Evolutionary conservation across 306 rosid species (phyloP).

Genomic region (Parietaria judaica): DNA sequence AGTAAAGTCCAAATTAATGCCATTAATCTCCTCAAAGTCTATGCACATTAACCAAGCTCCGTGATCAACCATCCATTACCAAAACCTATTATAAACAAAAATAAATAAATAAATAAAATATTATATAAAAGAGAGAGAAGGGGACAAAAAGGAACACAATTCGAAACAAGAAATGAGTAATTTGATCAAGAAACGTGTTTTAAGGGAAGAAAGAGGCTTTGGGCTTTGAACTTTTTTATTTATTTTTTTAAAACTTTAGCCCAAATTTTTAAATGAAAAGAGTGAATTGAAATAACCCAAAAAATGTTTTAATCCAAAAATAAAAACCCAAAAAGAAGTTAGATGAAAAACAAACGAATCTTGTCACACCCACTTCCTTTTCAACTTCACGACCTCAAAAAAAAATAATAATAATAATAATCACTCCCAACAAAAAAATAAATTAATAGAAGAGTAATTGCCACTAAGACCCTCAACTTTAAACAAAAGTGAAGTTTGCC

Average conservation of each 20-base stretch:
- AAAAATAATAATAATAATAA: too few relatives aligned
- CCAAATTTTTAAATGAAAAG: slow-evolving; percentile 30
- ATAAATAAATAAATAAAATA: slow-evolving; percentile 6
- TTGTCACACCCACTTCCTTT: slow-evolving; percentile 24
- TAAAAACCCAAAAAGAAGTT: not conserved
- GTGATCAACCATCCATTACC: not conserved
- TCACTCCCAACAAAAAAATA: slow-evolving; percentile 8
- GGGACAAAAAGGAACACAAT: slow-evolving; percentile 40
- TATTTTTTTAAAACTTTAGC: slow-evolving; percentile 1
- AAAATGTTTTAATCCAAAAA: not conserved
- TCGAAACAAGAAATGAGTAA: slow-evolving; percentile 19
- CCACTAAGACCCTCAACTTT: too few relatives aligned
- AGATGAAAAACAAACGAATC: slow-evolving; percentile 20
- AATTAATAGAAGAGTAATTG: not conserved
- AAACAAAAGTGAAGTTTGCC: too few relatives aligned
- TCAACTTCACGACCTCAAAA: too few relatives aligned
- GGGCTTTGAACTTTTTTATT: slow-evolving; percentile 28
- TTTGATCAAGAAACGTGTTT: slow-evolving; percentile 38
- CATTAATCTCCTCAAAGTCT: slow-evolving; percentile 1
- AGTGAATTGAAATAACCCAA: slow-evolving; percentile 2
- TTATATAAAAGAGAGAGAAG: slow-evolving; percentile 14
- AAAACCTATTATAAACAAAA: slow-evolving; percentile 2
- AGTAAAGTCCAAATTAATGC: slow-evolving; percentile 5
- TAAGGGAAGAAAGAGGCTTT: slow-evolving; percentile 29
- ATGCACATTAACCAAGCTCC: slow-evolving; percentile 16